A percentile compares a stretch with the other conserved stretches of the same genome.
Evolutionary conservation across 2,329 filamentous ascomycete species (phyloP).

Genomic region (Fusarium sp.): DNA sequence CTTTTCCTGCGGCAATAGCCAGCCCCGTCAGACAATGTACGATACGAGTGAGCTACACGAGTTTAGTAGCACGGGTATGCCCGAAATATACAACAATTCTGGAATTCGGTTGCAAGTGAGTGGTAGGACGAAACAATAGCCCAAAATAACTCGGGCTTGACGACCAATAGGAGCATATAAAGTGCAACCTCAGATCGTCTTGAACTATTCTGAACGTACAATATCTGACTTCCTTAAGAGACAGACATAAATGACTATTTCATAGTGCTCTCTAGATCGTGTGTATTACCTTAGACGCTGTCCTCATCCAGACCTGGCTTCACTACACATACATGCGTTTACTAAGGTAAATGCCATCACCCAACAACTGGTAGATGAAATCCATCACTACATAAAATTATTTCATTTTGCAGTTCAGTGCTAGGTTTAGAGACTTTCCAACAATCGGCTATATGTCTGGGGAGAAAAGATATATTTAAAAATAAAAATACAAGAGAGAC

Average conservation of each 20-base stretch:
- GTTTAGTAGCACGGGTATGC: slow-evolving; percentile 24
- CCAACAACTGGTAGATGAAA: no score
- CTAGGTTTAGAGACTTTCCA: no score
- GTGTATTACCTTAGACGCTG: no score
- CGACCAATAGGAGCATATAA: slow-evolving; percentile 1
- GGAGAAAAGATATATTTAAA: no score
- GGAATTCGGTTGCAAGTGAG: slow-evolving; percentile 21
- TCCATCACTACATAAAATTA: no score
- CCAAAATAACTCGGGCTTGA: slow-evolving; percentile 29
- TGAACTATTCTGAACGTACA: background rate
- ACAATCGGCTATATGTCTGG: no score
- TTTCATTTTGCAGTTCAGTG: no score
- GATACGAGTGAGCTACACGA: slow-evolving; percentile 26
- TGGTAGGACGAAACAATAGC: slow-evolving; percentile 22
- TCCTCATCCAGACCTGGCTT: no score
- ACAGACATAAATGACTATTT: background rate
- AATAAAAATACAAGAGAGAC: no score
- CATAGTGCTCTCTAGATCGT: background rate
- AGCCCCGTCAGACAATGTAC: slow-evolving; percentile 37
- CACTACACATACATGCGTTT: no score
- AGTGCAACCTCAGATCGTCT: background rate
- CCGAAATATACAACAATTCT: slow-evolving; percentile 6
- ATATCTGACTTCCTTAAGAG: background rate
- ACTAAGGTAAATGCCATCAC: no score
- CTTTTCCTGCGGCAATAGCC: slow-evolving; percentile 36